phyloP scores from a whole-genome alignment of 2,329 filamentous ascomycete genomes.

The Colletotrichum zoysiae region DNA sequence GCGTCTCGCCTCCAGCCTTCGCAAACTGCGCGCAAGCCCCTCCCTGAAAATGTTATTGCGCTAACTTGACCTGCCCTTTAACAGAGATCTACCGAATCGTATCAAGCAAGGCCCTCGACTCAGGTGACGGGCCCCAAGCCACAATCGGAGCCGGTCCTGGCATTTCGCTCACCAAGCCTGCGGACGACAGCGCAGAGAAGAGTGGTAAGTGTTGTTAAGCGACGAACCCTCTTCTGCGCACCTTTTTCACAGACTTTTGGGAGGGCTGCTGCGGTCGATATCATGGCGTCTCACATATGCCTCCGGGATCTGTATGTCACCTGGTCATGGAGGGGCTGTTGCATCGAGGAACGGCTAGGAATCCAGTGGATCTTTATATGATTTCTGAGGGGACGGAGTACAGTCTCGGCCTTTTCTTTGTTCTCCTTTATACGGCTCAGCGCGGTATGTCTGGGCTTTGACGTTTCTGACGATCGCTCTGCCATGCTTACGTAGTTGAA shows the following conservation, averaged over 20 bases:
- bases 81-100: conserved; percentile 99
- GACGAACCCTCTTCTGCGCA: conserved; percentile 8
- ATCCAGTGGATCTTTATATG: conserved; percentile 45
- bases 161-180: conserved; percentile 88
- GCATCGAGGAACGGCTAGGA: conserved; percentile 44
- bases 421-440: conserved; percentile 40
- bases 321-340: conserved; percentile 40
- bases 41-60: neutral
- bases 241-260: conserved; percentile 39
- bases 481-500: conserved; percentile 45
- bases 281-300: conserved; percentile 50
- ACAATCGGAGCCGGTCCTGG: conserved; percentile 84
- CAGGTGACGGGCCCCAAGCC: conserved; percentile 83
- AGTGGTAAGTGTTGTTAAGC: conserved; percentile 84
- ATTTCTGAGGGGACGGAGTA: conserved; percentile 45
- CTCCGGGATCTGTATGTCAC: conserved; percentile 46
- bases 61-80: conserved; percentile 26
- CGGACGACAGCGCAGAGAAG: conserved; percentile 81
- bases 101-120: conserved; percentile 95
- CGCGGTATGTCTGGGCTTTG: conserved; percentile 41
- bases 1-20: conserved; percentile 51
- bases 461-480: conserved; percentile 43
- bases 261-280: conserved; percentile 44
- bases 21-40: conserved; percentile 32
- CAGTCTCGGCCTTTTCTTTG: conserved; percentile 45